Conservation (phyloP, 2,329 filamentous ascomycete genomes). For the Colletotrichum lentis region DNA sequence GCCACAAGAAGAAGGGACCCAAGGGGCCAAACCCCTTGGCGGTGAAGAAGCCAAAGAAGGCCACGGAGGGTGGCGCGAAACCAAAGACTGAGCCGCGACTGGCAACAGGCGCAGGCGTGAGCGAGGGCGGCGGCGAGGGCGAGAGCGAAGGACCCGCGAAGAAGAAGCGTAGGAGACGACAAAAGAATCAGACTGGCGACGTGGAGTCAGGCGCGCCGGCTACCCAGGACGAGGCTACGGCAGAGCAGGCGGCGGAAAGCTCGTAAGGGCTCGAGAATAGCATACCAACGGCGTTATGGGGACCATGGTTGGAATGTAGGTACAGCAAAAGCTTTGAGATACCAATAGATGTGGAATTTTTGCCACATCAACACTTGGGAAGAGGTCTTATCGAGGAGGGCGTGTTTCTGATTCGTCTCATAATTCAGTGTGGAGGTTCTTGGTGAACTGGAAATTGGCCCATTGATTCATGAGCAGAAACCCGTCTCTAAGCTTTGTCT, state of each 20-base stretch:
- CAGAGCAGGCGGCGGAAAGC: slow-evolving; percentile 29
- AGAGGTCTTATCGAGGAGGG: not conserved
- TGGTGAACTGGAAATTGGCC: not conserved
- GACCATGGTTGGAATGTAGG: slow-evolving; percentile 30
- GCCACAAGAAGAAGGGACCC: slow-evolving; percentile 66
- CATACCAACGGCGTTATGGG: slow-evolving; percentile 33
- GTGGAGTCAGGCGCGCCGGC: slow-evolving; percentile 43
- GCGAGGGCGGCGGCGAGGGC: not conserved
- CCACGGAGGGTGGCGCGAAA: slow-evolving; percentile 38
- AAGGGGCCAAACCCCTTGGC: slow-evolving; percentile 77
- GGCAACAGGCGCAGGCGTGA: slow-evolving; percentile 38
- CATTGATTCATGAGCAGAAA: not conserved
- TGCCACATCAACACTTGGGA: not conserved
- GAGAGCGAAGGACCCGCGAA: slow-evolving; percentile 44
- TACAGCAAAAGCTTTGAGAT: slow-evolving; percentile 35
- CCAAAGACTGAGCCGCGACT: slow-evolving; percentile 40
- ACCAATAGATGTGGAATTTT: slow-evolving; percentile 30
- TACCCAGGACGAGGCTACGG: slow-evolving; percentile 36
- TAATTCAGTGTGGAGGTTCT: not conserved
- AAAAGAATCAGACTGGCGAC: slow-evolving; percentile 45
- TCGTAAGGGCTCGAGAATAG: slow-evolving; percentile 11
- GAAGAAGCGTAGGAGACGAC: slow-evolving; percentile 50
- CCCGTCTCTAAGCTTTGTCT: not conserved
- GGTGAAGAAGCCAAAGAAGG: slow-evolving; percentile 74
- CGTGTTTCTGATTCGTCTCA: slow-evolving; percentile 16